phyloP scores from a whole-genome alignment of 129 eudicot genomes.

The Chrysanthemum makinoi region DNA sequence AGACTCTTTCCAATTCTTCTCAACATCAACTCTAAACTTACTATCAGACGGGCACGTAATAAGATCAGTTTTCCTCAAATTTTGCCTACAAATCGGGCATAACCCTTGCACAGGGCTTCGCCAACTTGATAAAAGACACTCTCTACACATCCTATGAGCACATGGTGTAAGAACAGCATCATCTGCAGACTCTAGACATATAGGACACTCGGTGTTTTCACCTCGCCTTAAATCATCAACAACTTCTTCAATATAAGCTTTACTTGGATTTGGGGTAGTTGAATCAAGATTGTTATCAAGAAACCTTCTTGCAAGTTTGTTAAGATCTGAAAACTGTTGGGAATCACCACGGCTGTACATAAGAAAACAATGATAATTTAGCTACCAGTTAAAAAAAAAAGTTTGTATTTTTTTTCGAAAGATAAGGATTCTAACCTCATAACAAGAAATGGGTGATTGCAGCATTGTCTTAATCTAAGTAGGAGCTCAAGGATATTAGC shows the following conservation, averaged over 20 bases:
- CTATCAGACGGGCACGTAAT: conserved; percentile 72
- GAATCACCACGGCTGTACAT: conserved; percentile 61
- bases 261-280: conserved; percentile 43
- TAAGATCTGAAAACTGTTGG: conserved; percentile 52
- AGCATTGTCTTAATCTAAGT: conserved; percentile 84
- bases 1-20: conserved; percentile 80
- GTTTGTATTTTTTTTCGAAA: not conserved
- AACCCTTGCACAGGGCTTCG: conserved; percentile 50
- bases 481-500: conserved; percentile 84
- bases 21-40: conserved; percentile 62
- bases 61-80: conserved; percentile 51
- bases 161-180: conserved; percentile 88
- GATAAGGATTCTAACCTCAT: conserved; percentile 49
- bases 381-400: not conserved
- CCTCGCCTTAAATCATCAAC: conserved; percentile 61
- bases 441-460: conserved; percentile 90
- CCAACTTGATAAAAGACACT: conserved; percentile 81
- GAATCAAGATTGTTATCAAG: conserved; percentile 45
- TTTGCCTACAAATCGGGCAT: conserved; percentile 81
- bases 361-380: not conserved
- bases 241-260: conserved; percentile 82
- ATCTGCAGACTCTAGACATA: conserved; percentile 86
- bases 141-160: conserved; percentile 88
- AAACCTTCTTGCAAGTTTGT: conserved; percentile 60
- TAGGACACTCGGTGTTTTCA: conserved; percentile 73